A percentile compares a stretch with the other conserved stretches of the same genome.
Evolutionary conservation across 177 flowering plant species (phyloP).

Genomic region (Tripterygium wilfordii): DNA sequence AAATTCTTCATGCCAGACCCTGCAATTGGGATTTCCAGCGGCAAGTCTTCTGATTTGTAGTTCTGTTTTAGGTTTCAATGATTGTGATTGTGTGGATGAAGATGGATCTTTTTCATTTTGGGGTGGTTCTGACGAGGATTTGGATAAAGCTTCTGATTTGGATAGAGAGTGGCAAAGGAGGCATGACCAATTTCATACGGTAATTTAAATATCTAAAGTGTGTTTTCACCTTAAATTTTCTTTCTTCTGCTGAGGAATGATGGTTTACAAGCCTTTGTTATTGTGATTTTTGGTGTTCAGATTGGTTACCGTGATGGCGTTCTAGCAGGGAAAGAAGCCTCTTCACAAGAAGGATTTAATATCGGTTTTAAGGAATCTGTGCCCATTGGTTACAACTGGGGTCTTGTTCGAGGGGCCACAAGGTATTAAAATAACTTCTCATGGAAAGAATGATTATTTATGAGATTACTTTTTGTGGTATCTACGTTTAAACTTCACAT

Average conservation of each 20-base stretch:
- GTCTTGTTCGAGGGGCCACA: constrained; percentile 71
- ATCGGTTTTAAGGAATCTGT: constrained; percentile 74
- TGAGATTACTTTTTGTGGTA: too few relatives aligned
- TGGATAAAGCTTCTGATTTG: constrained; percentile 33
- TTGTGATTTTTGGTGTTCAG: constrained; percentile 23
- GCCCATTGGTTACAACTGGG: constrained; percentile 61
- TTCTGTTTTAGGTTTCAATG: constrained; percentile 26
- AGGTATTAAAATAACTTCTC: constrained; percentile 43
- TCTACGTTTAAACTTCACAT: too few relatives aligned
- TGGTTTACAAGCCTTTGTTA: neutral
- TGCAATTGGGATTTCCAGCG: too few relatives aligned
- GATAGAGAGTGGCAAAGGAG: constrained; percentile 65
- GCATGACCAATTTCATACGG: constrained; percentile 53
- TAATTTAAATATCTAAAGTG: constrained; percentile 19
- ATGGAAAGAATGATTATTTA: too few relatives aligned
- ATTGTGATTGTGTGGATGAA: constrained; percentile 32
- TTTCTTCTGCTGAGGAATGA: neutral
- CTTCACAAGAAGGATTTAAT: constrained; percentile 81
- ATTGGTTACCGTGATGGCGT: constrained; percentile 89
- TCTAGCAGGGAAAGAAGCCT: constrained; percentile 67
- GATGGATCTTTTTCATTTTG: constrained; percentile 29
- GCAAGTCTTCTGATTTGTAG: neutral
- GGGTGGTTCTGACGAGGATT: constrained; percentile 27
- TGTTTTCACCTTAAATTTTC: neutral
- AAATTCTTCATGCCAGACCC: too few relatives aligned